A percentile compares a stretch with the other conserved stretches of the same genome.
Conservation (phyloP, 2,329 filamentous ascomycete genomes). For the Epichloe scottii region DNA sequence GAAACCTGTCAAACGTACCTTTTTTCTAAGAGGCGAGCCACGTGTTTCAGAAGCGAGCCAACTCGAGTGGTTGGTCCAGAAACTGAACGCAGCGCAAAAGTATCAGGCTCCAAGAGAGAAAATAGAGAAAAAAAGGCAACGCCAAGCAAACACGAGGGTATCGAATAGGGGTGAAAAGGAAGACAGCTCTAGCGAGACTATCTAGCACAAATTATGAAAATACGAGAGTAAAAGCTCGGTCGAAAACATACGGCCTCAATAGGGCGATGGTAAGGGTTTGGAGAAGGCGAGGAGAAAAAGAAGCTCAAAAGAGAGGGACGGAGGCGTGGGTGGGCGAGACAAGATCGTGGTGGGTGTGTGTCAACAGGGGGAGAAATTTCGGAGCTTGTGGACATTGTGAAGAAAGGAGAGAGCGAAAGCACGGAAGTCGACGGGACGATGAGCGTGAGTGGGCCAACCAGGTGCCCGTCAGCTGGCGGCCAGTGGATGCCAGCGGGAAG, state of each 20-base stretch:
- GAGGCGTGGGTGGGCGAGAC: slow-evolving; percentile 9
- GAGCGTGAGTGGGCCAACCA: slow-evolving; percentile 4
- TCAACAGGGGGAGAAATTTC: slow-evolving; percentile 10
- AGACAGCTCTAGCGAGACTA: slow-evolving; percentile 3
- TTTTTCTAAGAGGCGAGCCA: not conserved
- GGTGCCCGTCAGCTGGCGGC: slow-evolving; percentile 5
- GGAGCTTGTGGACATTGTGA: slow-evolving; percentile 2
- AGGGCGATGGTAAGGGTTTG: not conserved
- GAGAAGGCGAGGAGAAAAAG: slow-evolving; percentile 2
- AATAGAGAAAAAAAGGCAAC: slow-evolving; percentile 5
- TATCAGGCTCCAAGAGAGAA: not conserved
- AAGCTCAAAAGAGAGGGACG: slow-evolving; percentile 6
- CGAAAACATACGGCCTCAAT: slow-evolving; percentile 1
- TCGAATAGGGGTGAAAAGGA: slow-evolving; percentile 5
- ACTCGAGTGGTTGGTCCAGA: not conserved
- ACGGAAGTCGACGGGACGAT: slow-evolving; percentile 8
- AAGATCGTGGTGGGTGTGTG: slow-evolving; percentile 8
- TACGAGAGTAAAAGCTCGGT: not conserved
- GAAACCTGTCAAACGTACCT: not conserved
- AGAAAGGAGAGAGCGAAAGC: slow-evolving; percentile 9
- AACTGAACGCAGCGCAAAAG: slow-evolving; percentile 1
- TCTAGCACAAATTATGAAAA: not conserved
- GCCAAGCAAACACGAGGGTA: slow-evolving; percentile 10
- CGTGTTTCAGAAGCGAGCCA: not conserved
- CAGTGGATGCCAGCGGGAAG: not conserved